phyloP scores from a whole-genome alignment of 2,329 filamentous ascomycete species.

The Phialocephala sp. region DNA sequence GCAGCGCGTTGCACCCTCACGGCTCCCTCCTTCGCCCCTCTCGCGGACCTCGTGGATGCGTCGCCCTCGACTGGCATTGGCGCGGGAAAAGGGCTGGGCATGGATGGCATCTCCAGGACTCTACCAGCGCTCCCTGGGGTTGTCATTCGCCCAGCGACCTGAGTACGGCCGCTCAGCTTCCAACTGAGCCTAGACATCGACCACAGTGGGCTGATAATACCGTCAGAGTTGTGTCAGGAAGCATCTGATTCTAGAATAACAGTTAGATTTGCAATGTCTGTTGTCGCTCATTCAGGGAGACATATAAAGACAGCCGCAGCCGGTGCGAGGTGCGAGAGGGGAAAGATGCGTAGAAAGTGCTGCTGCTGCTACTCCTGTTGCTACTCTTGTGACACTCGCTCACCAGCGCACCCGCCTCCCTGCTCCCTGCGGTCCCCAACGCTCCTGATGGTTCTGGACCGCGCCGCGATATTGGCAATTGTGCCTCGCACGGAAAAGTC shows the following conservation, averaged over 20 bases:
- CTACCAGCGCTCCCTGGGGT: neutral
- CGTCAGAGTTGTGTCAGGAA: constrained; percentile 28
- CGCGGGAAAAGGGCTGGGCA: too few species aligned
- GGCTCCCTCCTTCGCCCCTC: too few species aligned
- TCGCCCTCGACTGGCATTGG: too few species aligned
- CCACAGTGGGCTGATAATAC: constrained; percentile 31
- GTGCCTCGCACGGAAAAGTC: too few species aligned
- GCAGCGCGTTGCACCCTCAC: too few species aligned
- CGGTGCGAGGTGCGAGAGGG: neutral
- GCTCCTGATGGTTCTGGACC: constrained; percentile 5
- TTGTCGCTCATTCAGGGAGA: constrained; percentile 5
- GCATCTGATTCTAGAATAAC: constrained; percentile 23
- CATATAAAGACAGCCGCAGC: constrained; percentile 17
- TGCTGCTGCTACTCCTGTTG: neutral
- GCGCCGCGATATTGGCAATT: neutral
- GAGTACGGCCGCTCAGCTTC: too few species aligned
- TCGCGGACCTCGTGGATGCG: too few species aligned
- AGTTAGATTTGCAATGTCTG: neutral
- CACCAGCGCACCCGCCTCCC: neutral
- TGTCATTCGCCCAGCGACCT: neutral
- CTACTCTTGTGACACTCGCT: neutral
- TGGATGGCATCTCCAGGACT: too few species aligned
- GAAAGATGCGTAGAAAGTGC: neutral
- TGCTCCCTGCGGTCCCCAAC: neutral
- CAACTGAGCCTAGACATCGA: neutral